These are phyloP conservation scores for Cadophora malorum DNA, from an alignment of 2,329 filamentous ascomycete species.

Conservation along the genomic window DNA sequence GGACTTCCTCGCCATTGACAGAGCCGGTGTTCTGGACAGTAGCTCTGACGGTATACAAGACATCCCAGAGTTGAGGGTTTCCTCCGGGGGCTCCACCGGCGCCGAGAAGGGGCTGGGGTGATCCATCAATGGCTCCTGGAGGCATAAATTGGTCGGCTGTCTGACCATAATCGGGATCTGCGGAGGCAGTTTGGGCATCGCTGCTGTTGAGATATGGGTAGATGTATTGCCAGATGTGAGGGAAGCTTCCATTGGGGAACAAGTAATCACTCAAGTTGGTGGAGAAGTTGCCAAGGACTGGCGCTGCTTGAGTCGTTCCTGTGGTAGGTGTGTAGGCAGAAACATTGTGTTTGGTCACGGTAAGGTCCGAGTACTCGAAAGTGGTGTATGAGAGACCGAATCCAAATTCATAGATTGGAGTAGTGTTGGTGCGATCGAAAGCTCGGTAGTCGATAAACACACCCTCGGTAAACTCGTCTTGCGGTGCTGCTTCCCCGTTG, in stretches of 20 bases:
- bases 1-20: constrained; percentile 60
- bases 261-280: constrained; percentile 68
- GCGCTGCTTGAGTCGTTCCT: constrained; percentile 68
- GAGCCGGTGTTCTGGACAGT: constrained; percentile 62
- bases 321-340: constrained; percentile 55
- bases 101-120: constrained; percentile 52
- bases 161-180: constrained; percentile 42
- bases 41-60: constrained; percentile 59
- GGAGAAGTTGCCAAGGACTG: constrained; percentile 66
- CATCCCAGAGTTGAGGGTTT: constrained; percentile 60
- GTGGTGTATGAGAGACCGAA: constrained; percentile 82
- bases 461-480: constrained; percentile 77
- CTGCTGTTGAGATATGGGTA: constrained; percentile 63
- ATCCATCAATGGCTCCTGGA: constrained; percentile 51
- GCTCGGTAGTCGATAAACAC: constrained; percentile 82
- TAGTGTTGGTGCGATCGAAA: constrained; percentile 69
- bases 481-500: constrained; percentile 69
- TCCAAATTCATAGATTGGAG: constrained; percentile 82
- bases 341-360: constrained; percentile 42
- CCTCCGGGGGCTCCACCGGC: constrained; percentile 61
- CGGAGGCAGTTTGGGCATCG: constrained; percentile 55
- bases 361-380: constrained; percentile 75
- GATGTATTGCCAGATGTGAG: constrained; percentile 56
- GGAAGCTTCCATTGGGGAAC: constrained; percentile 65
- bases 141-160: constrained; percentile 49